phyloP scores from a whole-genome alignment of 2,329 filamentous ascomycete species.

The Cladosporium sp. region DNA sequence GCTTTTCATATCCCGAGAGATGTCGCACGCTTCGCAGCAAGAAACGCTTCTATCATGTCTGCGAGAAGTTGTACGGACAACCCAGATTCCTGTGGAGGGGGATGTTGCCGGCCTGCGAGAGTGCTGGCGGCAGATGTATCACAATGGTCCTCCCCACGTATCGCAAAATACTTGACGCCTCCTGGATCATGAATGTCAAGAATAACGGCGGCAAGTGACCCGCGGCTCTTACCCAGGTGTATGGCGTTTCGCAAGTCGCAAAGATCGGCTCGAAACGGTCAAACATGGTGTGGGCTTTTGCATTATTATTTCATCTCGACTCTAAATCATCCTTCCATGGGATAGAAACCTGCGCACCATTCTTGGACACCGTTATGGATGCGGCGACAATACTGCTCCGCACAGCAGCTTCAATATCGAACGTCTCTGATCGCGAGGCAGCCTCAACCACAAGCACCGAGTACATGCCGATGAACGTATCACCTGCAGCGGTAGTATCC shows the following conservation, averaged over 20 bases:
- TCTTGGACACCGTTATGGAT: slow-evolving; percentile 63
- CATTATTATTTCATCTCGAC: neutral
- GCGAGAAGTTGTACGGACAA: neutral
- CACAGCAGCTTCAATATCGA: slow-evolving; percentile 60
- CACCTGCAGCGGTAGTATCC: slow-evolving; percentile 90
- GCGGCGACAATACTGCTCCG: slow-evolving; percentile 59
- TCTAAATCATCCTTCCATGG: neutral
- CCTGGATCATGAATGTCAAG: neutral
- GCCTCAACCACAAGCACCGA: slow-evolving; percentile 51
- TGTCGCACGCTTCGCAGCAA: slow-evolving; percentile 4
- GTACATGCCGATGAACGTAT: slow-evolving; percentile 90
- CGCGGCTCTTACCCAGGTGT: neutral
- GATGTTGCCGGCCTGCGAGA: neutral
- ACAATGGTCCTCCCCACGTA: neutral
- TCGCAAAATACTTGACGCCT: neutral
- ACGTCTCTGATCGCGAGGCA: slow-evolving; percentile 22
- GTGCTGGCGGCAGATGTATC: neutral
- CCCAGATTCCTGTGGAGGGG: neutral
- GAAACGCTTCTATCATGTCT: neutral
- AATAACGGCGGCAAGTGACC: neutral
- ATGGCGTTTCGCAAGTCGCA: neutral
- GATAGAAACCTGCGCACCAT: slow-evolving; percentile 45
- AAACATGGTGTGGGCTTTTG: neutral
- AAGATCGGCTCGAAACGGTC: neutral
- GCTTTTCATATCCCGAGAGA: neutral